Conservation (phyloP, 2,329 filamentous ascomycete genomes). For the Cercospora sp. region DNA sequence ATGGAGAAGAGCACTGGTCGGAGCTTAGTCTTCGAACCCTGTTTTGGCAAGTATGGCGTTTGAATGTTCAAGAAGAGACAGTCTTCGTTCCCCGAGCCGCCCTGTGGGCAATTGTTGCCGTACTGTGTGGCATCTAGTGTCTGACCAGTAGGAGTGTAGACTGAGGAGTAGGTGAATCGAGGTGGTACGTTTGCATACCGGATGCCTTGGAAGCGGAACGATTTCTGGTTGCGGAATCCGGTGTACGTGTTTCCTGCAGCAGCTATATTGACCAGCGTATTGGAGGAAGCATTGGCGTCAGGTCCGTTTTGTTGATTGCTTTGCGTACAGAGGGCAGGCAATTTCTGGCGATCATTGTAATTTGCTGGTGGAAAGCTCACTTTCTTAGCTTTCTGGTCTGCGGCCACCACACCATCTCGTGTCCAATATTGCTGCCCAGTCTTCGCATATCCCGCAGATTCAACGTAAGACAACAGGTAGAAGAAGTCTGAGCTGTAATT, state of each 20-base stretch:
- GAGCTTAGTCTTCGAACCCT: constrained; percentile 42
- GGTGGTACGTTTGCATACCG: constrained; percentile 47
- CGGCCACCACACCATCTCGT: constrained; percentile 42
- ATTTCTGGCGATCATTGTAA: constrained; percentile 13
- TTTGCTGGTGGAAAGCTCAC: constrained; percentile 3
- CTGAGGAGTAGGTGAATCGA: constrained; percentile 50
- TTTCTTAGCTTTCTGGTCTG: constrained; percentile 26
- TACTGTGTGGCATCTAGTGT: constrained; percentile 50
- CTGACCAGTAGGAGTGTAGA: constrained; percentile 49
- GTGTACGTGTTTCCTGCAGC: constrained; percentile 50
- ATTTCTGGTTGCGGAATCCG: constrained; percentile 57
- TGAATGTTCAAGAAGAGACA: constrained; percentile 54
- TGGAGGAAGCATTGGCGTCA: constrained; percentile 38
- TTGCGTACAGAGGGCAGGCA: constrained; percentile 55
- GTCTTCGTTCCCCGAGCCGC: constrained; percentile 42
- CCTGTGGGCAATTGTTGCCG: constrained; percentile 48
- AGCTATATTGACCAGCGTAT: constrained; percentile 45
- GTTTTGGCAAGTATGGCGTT: constrained; percentile 47
- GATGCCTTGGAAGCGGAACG: constrained; percentile 51
- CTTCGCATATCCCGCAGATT: constrained; percentile 43
- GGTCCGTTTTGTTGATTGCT: constrained; percentile 42
- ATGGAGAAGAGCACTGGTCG: constrained; percentile 54
- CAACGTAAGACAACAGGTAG: constrained; percentile 49
- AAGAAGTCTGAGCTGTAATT: constrained; percentile 50
- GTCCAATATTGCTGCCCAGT: constrained; percentile 47